These are phyloP conservation scores for Epichloe baconii DNA, from an alignment of 2,329 filamentous ascomycete species.

Conservation along the genomic window DNA sequence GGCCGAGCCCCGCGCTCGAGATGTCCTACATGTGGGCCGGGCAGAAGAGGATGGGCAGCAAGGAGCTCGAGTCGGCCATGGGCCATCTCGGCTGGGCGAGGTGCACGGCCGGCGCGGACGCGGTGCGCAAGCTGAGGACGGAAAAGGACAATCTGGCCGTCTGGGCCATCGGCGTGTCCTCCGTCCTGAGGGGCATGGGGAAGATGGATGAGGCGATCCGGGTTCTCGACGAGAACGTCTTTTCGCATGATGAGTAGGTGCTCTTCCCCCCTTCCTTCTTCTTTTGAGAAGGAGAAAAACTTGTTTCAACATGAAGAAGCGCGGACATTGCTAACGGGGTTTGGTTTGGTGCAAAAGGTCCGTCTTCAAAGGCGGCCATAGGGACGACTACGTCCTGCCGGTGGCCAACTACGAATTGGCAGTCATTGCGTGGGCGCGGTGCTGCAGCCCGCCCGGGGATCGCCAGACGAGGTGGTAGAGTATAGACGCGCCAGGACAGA, in stretches of 20 bases:
- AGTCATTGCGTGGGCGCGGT: constrained; percentile 66
- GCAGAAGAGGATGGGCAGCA: constrained; percentile 60
- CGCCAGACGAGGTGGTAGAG: constrained; percentile 18
- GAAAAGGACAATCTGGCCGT: constrained; percentile 51
- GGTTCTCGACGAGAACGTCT: constrained; percentile 49
- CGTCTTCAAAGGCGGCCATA: constrained; percentile 44
- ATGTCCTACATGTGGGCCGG: constrained; percentile 95
- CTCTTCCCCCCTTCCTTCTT: background rate
- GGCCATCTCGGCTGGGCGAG: constrained; percentile 50
- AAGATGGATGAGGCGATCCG: constrained; percentile 50
- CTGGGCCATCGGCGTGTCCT: constrained; percentile 51
- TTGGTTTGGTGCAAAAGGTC: constrained; percentile 19
- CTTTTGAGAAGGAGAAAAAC: no score
- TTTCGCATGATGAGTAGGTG: constrained; percentile 49
- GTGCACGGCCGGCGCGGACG: constrained; percentile 35
- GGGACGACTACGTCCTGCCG: constrained; percentile 59
- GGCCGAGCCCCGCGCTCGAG: constrained; percentile 69
- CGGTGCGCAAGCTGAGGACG: constrained; percentile 32
- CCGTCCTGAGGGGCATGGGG: constrained; percentile 51
- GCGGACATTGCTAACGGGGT: no score
- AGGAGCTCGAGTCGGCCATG: constrained; percentile 51
- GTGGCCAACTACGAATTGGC: constrained; percentile 79
- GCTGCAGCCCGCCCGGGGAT: constrained; percentile 26
- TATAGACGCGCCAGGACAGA: constrained; percentile 36
- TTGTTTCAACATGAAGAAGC: no score